Evolutionary conservation across 1,284 basidiomycete species (phyloP), one percentile per base, ranked within the genome.

Genomic region (Retiboletus flavoniger): DNA sequence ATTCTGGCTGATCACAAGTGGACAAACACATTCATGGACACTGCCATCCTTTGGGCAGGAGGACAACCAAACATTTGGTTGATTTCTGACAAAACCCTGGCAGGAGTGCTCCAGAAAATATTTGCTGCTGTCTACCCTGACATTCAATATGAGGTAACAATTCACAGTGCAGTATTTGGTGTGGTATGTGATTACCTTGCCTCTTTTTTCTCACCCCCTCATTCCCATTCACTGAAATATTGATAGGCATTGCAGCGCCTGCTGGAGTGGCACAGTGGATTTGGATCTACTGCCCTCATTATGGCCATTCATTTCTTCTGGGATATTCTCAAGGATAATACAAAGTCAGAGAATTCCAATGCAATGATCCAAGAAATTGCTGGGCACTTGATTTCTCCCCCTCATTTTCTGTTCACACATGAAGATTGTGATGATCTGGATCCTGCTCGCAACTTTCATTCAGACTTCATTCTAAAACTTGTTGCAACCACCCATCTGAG

Each of bases 381-480:
- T 14, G 4, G 1, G 8, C 11, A 41, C 1, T n/a, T 51, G 1
- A 31, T 51, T 16, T 29, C 7, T 0, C 35, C 42, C 26, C 50
- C 50, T 7, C 7, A 19, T 17, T 53, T 52, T n/a, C 47, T 13
- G 14, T 61, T 61, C 43, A 50, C 34, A 0, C 40, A 59, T n/a
- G 50, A 61, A 28, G 51, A 59, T 3, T 53, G 54, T 21, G 54
- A 59, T 5, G 9, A 54, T 4, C 53, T 34, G 7, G 19, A 42
- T 34, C 31, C 47, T 28, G 9, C 7, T 26, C 5, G 5, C 24
- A 50, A 47, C 8, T 60, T 58, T 34, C 8, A 7, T 13, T 60
- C 47, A 1, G 31, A 46, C 13, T 59, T 61, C 14, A 52, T 61
- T 21, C 19, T 59, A 2, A 41, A 54, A 29, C 51, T 61, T 1